Evolutionary conservation across 441 rosid species (phyloP).

Genomic region (Populus hybrid): DNA sequence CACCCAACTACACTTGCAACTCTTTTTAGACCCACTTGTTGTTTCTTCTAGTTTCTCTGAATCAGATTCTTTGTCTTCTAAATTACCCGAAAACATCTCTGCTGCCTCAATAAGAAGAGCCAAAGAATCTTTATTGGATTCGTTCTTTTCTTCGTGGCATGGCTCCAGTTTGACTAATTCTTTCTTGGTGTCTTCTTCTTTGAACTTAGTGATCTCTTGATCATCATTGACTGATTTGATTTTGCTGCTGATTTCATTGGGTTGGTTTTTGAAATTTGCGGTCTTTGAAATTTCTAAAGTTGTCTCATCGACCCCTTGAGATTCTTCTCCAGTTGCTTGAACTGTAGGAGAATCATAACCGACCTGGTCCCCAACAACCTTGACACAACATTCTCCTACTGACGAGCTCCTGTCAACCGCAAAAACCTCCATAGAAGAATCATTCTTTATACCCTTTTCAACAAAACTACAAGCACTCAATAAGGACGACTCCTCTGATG

Average conservation of each 20-base stretch:
- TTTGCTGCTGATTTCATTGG: neutral
- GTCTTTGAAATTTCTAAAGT: neutral
- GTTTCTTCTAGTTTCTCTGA: neutral
- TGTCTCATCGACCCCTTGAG: neutral
- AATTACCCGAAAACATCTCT: neutral
- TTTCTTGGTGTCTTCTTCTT: neutral
- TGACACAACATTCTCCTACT: constrained; percentile 10
- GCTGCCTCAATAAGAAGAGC: constrained; percentile 18
- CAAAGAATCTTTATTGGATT: neutral
- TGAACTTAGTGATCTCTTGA: neutral
- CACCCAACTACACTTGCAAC: neutral
- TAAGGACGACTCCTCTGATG: neutral
- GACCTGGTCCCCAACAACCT: neutral
- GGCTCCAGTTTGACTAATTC: neutral
- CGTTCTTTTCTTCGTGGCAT: neutral
- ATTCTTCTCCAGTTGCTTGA: neutral
- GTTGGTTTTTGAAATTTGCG: neutral
- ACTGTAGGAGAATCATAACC: neutral
- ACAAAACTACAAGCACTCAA: neutral
- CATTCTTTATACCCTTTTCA: neutral
- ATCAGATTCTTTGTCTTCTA: neutral
- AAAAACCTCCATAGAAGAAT: neutral
- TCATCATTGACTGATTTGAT: neutral
- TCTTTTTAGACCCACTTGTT: neutral
- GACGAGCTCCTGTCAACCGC: constrained; percentile 4